Evolutionary conservation across 805 yeast genomes (phyloP).

Genomic region (Millerozyma miso): DNA sequence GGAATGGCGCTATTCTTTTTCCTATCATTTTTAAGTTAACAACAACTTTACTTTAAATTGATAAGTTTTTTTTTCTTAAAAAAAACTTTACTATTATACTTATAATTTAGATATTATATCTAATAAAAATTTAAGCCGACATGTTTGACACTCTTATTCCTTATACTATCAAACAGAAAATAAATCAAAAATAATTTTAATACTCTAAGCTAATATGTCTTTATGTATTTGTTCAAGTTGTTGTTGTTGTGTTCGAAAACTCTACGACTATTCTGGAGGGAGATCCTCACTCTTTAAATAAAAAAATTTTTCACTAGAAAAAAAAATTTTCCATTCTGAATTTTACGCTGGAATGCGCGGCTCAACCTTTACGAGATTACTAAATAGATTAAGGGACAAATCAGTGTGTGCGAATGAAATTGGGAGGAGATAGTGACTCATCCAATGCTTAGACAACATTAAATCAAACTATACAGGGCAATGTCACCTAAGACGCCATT

Average conservation of each 20-base stretch:
- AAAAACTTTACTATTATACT: constrained; percentile 7
- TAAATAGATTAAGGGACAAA: not conserved
- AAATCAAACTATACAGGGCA: no score
- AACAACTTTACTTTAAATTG: constrained; percentile 21
- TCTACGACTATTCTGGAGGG: not conserved
- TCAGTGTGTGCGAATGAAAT: not conserved
- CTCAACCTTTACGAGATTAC: not conserved
- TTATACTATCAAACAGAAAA: constrained; percentile 5
- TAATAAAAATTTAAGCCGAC: constrained; percentile 31
- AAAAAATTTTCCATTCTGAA: constrained; percentile 1
- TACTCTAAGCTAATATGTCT: constrained; percentile 1
- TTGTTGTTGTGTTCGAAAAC: constrained; percentile 1
- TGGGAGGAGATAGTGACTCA: not conserved
- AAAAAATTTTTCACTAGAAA: not conserved
- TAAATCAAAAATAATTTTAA: constrained; percentile 6
- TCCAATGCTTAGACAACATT: no score
- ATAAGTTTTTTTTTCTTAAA: constrained; percentile 15
- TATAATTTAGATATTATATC: constrained; percentile 6
- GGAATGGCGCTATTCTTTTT: constrained; percentile 19
- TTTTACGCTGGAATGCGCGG: not conserved
- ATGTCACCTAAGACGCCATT: no score
- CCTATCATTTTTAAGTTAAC: constrained; percentile 28
- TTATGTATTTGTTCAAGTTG: constrained; percentile 9
- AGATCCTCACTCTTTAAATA: not conserved
- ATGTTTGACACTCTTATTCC: constrained; percentile 15